A percentile compares a stretch with the other conserved stretches of the same genome.
Conservation (phyloP, 2,329 filamentous ascomycete genomes). For the Sporothrix dimorphospora region DNA sequence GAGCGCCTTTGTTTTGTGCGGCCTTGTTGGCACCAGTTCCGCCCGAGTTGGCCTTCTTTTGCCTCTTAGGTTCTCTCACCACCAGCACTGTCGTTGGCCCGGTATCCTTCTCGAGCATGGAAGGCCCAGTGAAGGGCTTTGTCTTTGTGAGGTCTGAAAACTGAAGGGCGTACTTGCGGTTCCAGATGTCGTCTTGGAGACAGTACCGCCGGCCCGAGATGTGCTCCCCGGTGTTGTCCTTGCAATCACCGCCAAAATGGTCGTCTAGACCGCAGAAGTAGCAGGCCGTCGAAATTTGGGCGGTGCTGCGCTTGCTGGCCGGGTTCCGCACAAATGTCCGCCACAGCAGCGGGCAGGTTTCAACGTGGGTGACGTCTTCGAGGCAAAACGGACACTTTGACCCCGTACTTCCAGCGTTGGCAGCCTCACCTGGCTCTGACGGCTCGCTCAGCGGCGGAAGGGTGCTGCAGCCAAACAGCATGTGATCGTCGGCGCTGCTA, state of each 20-base stretch:
- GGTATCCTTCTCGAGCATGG: not conserved
- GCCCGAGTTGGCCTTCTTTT: slow-evolving; percentile 3
- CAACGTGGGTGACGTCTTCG: not conserved
- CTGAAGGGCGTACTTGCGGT: slow-evolving; percentile 37
- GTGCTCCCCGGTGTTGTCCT: slow-evolving; percentile 36
- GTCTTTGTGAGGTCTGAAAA: slow-evolving; percentile 12
- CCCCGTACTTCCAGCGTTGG: not conserved
- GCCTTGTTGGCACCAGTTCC: not conserved
- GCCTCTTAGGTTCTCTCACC: not conserved
- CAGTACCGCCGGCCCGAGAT: slow-evolving; percentile 29
- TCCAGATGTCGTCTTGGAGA: slow-evolving; percentile 54
- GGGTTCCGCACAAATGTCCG: slow-evolving; percentile 53
- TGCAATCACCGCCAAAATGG: slow-evolving; percentile 63
- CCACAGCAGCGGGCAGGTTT: slow-evolving; percentile 54
- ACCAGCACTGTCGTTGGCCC: not conserved
- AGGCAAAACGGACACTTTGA: slow-evolving; percentile 24
- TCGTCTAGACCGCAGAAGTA: slow-evolving; percentile 57
- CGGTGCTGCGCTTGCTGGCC: slow-evolving; percentile 51
- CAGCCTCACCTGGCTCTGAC: not conserved
- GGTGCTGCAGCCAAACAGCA: slow-evolving; percentile 50
- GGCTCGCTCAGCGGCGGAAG: not conserved
- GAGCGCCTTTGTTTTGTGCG: not conserved
- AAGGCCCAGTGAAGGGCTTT: not conserved
- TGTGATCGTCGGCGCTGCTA: slow-evolving; percentile 47
- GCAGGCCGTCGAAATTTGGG: slow-evolving; percentile 56